Evolutionary conservation across 1,139 yeast genomes (phyloP).

Genomic region (Nakaseomyces delphensis): DNA sequence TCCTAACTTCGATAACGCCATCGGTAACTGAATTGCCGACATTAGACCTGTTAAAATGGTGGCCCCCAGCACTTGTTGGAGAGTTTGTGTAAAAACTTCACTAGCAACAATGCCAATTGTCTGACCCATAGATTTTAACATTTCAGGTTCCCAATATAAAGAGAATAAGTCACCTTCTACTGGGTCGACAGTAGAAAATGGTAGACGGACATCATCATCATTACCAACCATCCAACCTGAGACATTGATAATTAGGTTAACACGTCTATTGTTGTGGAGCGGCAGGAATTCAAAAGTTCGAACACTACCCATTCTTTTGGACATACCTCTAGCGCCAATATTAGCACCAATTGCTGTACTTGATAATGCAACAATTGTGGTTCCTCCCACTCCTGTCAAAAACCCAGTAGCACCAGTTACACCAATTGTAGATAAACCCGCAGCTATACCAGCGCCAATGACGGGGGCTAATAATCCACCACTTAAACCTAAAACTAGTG

Average conservation of each 20-base stretch:
- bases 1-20: slow-evolving; percentile 81
- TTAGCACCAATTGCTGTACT: slow-evolving; percentile 88
- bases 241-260: slow-evolving; percentile 81
- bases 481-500: slow-evolving; percentile 84
- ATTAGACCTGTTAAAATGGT: slow-evolving; percentile 86
- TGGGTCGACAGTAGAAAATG: slow-evolving; percentile 94
- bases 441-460: slow-evolving; percentile 96
- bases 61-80: slow-evolving; percentile 90
- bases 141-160: slow-evolving; percentile 94
- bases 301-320: slow-evolving; percentile 81
- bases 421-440: slow-evolving; percentile 92
- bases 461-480: slow-evolving; percentile 96
- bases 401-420: slow-evolving; percentile 87
- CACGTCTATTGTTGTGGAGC: slow-evolving; percentile 79
- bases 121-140: slow-evolving; percentile 93
- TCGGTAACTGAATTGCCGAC: slow-evolving; percentile 92
- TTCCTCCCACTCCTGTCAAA: slow-evolving; percentile 94
- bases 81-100: slow-evolving; percentile 84
- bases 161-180: slow-evolving; percentile 95
- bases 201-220: slow-evolving; percentile 91
- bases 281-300: slow-evolving; percentile 91
- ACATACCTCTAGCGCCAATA: slow-evolving; percentile 81
- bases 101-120: slow-evolving; percentile 89
- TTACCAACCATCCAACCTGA: slow-evolving; percentile 98
- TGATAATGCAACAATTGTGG: slow-evolving; percentile 85